Percentiles rank a stretch among this genome's conserved stretches.
These are phyloP conservation scores for Galerina sulciceps DNA, from an alignment of 768 basidiomycete genomes.

Conservation along the genomic window DNA sequence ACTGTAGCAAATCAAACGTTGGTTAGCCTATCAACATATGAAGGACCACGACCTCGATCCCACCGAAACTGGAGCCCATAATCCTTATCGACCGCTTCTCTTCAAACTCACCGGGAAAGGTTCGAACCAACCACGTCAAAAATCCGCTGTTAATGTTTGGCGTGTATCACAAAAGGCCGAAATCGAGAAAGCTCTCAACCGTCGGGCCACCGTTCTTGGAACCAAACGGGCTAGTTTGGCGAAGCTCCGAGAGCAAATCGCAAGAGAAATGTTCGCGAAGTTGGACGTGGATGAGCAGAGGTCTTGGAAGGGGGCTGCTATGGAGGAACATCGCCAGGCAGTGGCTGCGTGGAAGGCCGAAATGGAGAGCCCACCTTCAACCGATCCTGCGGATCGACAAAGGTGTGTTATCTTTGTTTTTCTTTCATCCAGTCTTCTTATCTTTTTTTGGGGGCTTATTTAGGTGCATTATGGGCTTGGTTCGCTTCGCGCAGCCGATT, in stretches of 20 bases:
- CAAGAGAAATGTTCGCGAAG: constrained; percentile 3
- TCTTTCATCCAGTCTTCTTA: neutral
- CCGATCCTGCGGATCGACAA: constrained; percentile 3
- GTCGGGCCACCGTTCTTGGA: neutral
- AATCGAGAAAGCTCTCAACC: neutral
- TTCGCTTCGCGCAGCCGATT: constrained; percentile 10
- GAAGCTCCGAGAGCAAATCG: constrained; percentile 4
- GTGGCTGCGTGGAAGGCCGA: neutral
- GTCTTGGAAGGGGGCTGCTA: neutral
- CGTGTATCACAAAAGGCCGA: neutral
- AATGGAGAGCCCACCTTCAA: neutral
- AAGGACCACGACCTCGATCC: constrained; percentile 12
- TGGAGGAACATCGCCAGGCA: neutral
- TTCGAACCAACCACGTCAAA: neutral
- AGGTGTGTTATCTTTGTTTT: neutral
- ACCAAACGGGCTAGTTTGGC: neutral
- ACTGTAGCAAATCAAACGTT: constrained; percentile 19
- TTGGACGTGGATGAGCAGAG: neutral
- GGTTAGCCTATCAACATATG: constrained; percentile 17
- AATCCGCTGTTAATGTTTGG: constrained; percentile 7
- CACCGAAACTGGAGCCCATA: constrained; percentile 1
- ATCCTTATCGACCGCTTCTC: constrained; percentile 13
- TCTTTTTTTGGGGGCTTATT: neutral
- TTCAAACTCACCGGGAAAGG: constrained; percentile 6
- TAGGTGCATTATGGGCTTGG: constrained; percentile 10